A percentile compares a stretch with the other conserved stretches of the same genome.
phyloP scores from a whole-genome alignment of 371 early-diverging fungal species.

The Mucor plumbeus region DNA sequence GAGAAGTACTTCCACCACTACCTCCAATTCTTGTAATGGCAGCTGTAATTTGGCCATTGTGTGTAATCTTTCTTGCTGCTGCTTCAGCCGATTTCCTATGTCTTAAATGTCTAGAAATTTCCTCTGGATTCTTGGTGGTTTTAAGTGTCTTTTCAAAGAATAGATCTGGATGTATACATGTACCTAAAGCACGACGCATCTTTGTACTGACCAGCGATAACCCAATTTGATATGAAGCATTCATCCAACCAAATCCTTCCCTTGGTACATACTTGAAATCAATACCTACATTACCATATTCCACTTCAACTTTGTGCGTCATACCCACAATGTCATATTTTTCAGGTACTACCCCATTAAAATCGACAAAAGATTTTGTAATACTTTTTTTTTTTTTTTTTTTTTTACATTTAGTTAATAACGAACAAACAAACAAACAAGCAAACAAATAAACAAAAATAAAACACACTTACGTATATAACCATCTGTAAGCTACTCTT shows the following conservation, averaged over 20 bases:
- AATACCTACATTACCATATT: constrained; percentile 91
- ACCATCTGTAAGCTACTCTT: constrained; percentile 90
- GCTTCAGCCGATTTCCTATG: constrained; percentile 32
- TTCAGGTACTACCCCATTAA: constrained; percentile 94
- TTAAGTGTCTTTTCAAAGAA: constrained; percentile 51
- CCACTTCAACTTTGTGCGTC: constrained; percentile 88
- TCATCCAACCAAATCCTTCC: constrained; percentile 99
- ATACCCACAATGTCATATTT: constrained; percentile 91
- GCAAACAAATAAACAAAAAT: not conserved
- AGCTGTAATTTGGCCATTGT: constrained; percentile 26
- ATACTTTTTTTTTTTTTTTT: too few species aligned
- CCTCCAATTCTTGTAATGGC: constrained; percentile 29
- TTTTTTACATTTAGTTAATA: not conserved
- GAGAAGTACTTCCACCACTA: not conserved
- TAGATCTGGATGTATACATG: constrained; percentile 75
- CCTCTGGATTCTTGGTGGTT: constrained; percentile 18
- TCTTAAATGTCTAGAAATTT: constrained; percentile 4
- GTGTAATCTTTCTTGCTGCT: constrained; percentile 27
- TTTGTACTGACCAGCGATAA: constrained; percentile 69
- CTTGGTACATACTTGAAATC: constrained; percentile 91
- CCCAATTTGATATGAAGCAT: constrained; percentile 87
- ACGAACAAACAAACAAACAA: constrained; percentile 2
- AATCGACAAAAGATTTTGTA: constrained; percentile 90
- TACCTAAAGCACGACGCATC: constrained; percentile 78
- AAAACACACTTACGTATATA: constrained; percentile 66